Conservation (phyloP, 352 stramenopile species). For the Globisporangium apiculatum region DNA sequence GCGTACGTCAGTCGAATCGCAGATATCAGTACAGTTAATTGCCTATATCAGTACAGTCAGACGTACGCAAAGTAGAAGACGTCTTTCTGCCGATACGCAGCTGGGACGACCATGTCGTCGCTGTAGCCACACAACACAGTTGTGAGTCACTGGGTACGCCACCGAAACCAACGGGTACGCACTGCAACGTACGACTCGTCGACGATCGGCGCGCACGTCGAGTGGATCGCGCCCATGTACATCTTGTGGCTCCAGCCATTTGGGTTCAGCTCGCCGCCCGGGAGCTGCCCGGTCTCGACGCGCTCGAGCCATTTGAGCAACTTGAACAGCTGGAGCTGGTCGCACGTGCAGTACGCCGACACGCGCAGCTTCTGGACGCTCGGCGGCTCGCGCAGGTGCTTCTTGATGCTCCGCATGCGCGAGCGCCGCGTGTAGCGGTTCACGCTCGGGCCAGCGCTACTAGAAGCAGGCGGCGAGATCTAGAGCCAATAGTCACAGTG, state of each 20-base stretch:
- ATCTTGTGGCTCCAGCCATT: slow-evolving; percentile 81
- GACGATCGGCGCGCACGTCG: slow-evolving; percentile 39
- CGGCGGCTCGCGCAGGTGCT: slow-evolving; percentile 58
- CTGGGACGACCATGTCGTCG: slow-evolving; percentile 28
- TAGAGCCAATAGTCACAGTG: slow-evolving; percentile 1
- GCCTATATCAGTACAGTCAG: not conserved
- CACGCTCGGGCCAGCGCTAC: slow-evolving; percentile 28
- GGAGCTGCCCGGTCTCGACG: slow-evolving; percentile 68
- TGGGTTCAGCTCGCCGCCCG: slow-evolving; percentile 66
- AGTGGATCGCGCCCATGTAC: slow-evolving; percentile 85
- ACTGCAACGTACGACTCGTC: slow-evolving; percentile 29
- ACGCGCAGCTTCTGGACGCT: slow-evolving; percentile 76
- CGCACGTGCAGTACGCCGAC: slow-evolving; percentile 80
- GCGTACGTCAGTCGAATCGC: not conserved
- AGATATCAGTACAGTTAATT: not conserved
- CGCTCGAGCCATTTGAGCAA: slow-evolving; percentile 83
- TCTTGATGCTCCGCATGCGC: slow-evolving; percentile 81
- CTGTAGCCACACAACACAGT: not conserved
- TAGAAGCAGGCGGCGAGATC: slow-evolving; percentile 24
- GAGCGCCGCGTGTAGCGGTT: slow-evolving; percentile 74
- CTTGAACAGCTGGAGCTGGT: slow-evolving; percentile 82
- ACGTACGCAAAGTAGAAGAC: slow-evolving; percentile 83
- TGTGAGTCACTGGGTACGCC: not conserved
- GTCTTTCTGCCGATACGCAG: slow-evolving; percentile 68
- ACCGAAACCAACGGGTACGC: not conserved